Conservation (phyloP, 257 asterid species). For the Solanum sitiens region DNA sequence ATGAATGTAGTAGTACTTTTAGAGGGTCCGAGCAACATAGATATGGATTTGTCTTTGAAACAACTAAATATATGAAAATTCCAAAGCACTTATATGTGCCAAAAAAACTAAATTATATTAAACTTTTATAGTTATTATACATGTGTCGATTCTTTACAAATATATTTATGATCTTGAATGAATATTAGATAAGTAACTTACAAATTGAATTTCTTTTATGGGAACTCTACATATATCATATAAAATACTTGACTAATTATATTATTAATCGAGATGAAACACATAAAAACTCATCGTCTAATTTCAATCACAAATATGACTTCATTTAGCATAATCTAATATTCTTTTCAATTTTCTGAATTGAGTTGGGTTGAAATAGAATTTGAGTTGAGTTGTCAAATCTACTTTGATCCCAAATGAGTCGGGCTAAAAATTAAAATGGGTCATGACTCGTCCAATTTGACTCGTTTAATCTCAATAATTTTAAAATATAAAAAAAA, state of each 20-base stretch:
- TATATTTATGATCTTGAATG: no score
- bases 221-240: not conserved
- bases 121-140: no score
- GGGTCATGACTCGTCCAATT: no score
- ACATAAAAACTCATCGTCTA: no score
- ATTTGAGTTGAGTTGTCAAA: no score
- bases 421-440: no score
- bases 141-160: not conserved
- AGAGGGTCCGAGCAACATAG: not conserved
- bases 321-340: not conserved
- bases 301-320: not conserved
- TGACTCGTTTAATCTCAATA: no score
- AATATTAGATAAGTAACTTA: no score
- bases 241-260: not conserved
- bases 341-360: not conserved
- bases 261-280: no score
- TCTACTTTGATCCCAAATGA: no score
- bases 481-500: no score
- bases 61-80: not conserved
- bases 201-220: not conserved
- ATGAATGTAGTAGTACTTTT: accelerated
- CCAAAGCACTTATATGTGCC: not conserved
- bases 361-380: no score
- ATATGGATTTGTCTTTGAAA: not conserved
- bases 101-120: not conserved